Percentiles rank a stretch among this genome's conserved stretches.
Evolutionary conservation across 495 filamentous ascomycete species (phyloP).

Genomic region (Amorphotheca resinae): DNA sequence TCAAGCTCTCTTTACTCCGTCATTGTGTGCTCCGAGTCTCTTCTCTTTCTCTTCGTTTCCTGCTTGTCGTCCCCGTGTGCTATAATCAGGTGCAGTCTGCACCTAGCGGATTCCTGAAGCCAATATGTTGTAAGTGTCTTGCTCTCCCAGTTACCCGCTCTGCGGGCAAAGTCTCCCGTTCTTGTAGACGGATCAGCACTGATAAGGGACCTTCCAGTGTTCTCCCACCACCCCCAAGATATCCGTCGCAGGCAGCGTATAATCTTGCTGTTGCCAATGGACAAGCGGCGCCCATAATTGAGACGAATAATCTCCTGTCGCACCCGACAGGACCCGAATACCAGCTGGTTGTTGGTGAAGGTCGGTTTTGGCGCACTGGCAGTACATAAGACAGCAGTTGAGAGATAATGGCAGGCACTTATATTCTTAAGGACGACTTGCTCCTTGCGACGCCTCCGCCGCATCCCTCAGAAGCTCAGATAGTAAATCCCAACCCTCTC

Average conservation of each 20-base stretch:
- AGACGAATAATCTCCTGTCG: constrained; percentile 80
- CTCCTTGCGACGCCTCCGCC: constrained; percentile 89
- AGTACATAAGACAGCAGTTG: constrained; percentile 9
- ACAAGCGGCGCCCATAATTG: constrained; percentile 58
- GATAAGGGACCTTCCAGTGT: constrained; percentile 17
- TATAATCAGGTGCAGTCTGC: too few relatives aligned
- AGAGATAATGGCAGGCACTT: constrained; percentile 52
- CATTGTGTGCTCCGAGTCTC: not conserved
- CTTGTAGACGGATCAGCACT: constrained; percentile 13
- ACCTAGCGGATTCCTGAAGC: constrained; percentile 5
- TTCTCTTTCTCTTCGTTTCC: not conserved
- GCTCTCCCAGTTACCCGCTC: not conserved
- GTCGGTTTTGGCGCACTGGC: constrained; percentile 30
- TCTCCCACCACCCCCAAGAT: constrained; percentile 59
- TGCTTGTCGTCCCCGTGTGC: not conserved
- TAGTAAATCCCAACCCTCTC: constrained; percentile 78
- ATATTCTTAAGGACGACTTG: constrained; percentile 76
- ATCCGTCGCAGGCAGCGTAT: constrained; percentile 54
- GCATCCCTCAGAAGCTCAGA: constrained; percentile 82
- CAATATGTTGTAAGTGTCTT: constrained; percentile 18
- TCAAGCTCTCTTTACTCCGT: not conserved
- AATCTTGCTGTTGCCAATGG: constrained; percentile 50
- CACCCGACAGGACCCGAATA: constrained; percentile 69
- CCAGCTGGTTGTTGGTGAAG: constrained; percentile 87
- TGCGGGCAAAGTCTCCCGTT: not conserved